Evolutionary conservation across 2,329 filamentous ascomycete species (phyloP).

Genomic region (Paraphaeosphaeria sporulosa): DNA sequence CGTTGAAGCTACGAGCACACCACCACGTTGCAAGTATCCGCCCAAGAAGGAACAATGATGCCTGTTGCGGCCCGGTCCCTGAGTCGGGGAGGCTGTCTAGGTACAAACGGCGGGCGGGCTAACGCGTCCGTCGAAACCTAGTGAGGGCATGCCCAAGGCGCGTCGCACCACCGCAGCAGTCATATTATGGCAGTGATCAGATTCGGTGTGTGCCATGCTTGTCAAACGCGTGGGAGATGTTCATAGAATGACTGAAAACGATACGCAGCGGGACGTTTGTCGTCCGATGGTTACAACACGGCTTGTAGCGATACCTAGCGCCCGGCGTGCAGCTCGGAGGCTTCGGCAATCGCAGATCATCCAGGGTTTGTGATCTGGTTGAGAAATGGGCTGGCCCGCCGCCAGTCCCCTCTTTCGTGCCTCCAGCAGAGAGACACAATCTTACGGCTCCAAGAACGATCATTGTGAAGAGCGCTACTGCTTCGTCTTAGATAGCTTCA

Average conservation of each 20-base stretch:
- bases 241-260: background rate
- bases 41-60: too few relatives aligned
- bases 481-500: background rate
- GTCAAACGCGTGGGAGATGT: background rate
- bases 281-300: background rate
- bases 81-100: too few relatives aligned
- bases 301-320: background rate
- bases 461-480: background rate
- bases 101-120: too few relatives aligned
- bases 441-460: background rate
- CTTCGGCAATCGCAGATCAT: background rate
- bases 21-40: too few relatives aligned
- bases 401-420: background rate
- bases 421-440: background rate
- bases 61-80: too few relatives aligned
- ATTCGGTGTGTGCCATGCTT: background rate
- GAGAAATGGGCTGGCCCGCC: background rate
- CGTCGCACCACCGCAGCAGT: background rate
- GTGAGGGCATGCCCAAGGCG: background rate
- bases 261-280: background rate
- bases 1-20: too few relatives aligned
- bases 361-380: background rate
- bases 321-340: background rate
- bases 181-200: background rate
- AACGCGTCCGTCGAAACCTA: too few relatives aligned